Conservation (phyloP, 1,284 basidiomycete genomes). For the Microbotryum lychnidis-dioicae region DNA sequence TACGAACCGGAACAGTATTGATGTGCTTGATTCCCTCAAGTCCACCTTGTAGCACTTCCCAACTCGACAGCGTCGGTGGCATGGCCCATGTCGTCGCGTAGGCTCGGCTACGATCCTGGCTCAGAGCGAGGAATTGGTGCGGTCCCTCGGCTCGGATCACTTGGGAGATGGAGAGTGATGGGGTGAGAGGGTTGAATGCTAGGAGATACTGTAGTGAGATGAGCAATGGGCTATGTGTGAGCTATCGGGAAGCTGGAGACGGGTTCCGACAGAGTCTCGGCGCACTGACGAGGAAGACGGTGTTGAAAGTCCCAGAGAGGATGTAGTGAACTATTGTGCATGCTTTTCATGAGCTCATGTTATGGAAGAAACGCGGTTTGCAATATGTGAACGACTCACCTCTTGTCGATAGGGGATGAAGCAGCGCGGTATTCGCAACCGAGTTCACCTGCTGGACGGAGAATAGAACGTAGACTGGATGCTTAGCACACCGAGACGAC, state of each 20-base stretch:
- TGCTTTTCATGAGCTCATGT: not conserved
- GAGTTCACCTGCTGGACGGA: not conserved
- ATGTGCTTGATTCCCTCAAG: slow-evolving; percentile 17
- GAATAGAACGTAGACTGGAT: not conserved
- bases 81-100: slow-evolving; percentile 38
- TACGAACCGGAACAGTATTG: slow-evolving; percentile 34
- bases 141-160: slow-evolving; percentile 34
- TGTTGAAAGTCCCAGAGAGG: slow-evolving; percentile 30
- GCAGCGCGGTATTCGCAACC: not conserved
- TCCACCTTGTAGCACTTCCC: slow-evolving; percentile 25
- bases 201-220: slow-evolving; percentile 29
- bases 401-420: slow-evolving; percentile 3
- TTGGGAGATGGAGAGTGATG: slow-evolving; percentile 25
- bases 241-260: not conserved
- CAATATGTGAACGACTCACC: not conserved
- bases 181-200: slow-evolving; percentile 33
- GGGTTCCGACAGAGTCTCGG: no score
- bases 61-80: slow-evolving; percentile 32
- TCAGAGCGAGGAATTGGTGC: slow-evolving; percentile 37
- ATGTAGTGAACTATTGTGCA: slow-evolving; percentile 20
- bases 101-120: slow-evolving; percentile 24
- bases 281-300: slow-evolving; percentile 18
- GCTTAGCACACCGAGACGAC: not conserved
- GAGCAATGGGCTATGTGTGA: slow-evolving; percentile 1
- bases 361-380: not conserved